These are phyloP conservation scores for Neurospora hispaniola DNA, from an alignment of 495 filamentous ascomycete genomes.

Conservation along the genomic window DNA sequence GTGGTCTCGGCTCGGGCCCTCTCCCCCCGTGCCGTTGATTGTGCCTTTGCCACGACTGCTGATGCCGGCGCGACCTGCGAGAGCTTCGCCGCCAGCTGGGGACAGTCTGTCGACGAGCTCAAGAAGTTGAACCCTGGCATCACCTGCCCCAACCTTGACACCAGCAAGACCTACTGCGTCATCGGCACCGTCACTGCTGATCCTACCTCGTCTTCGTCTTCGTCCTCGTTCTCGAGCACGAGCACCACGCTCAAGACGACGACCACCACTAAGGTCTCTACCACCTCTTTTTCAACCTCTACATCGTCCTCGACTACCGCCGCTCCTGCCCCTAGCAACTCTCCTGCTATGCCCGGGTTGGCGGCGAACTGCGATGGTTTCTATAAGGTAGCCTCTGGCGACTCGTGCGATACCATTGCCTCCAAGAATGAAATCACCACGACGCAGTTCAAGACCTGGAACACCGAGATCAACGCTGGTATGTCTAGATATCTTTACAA, in stretches of 20 bases:
- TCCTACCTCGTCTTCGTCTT: background rate
- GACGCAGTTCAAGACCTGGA: constrained; percentile 24
- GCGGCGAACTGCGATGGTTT: constrained; percentile 32
- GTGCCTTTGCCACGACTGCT: constrained; percentile 3
- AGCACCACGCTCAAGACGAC: background rate
- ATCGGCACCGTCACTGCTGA: constrained; percentile 9
- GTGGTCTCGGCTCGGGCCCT: background rate
- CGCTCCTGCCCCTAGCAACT: background rate
- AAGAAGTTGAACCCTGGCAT: constrained; percentile 17
- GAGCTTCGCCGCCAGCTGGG: constrained; percentile 11
- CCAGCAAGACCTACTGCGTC: constrained; percentile 20
- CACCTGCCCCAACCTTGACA: constrained; percentile 6
- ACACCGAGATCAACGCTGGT: constrained; percentile 28
- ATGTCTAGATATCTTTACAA: constrained; percentile 4
- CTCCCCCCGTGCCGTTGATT: constrained; percentile 12
- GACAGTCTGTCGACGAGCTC: constrained; percentile 13
- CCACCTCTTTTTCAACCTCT: background rate
- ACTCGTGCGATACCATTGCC: constrained; percentile 33
- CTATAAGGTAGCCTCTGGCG: constrained; percentile 28
- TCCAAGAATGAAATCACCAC: constrained; percentile 18
- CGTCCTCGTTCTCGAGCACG: constrained; percentile 9
- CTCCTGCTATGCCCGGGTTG: constrained; percentile 26
- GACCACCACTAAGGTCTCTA: background rate
- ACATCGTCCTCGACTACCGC: background rate
- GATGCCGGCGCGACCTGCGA: constrained; percentile 14